Evolutionary conservation across 1,284 basidiomycete species (phyloP).

Genomic region (Sporisorium graminicola): DNA sequence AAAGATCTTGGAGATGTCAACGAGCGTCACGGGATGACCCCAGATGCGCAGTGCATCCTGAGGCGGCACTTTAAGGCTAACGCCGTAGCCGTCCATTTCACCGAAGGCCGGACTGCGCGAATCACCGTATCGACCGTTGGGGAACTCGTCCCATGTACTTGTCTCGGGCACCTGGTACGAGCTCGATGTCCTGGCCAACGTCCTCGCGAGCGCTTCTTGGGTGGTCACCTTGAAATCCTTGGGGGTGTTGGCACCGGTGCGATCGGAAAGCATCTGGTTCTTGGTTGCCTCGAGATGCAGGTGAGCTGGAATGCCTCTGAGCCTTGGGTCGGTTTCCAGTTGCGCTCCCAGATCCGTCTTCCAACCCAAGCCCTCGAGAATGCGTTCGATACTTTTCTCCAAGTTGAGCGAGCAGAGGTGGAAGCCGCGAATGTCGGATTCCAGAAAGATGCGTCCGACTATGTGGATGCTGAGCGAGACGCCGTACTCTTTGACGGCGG

Average conservation of each 20-base stretch:
- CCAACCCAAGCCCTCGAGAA: slow-evolving; percentile 74
- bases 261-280: slow-evolving; percentile 51
- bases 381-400: slow-evolving; percentile 92
- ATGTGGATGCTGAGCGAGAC: slow-evolving; percentile 75
- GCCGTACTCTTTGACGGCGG: slow-evolving; percentile 90
- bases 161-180: slow-evolving; percentile 50
- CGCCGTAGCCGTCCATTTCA: slow-evolving; percentile 68
- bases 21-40: slow-evolving; percentile 80
- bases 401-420: slow-evolving; percentile 98
- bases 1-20: slow-evolving; percentile 85
- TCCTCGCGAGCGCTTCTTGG: slow-evolving; percentile 42
- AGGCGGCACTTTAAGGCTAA: slow-evolving; percentile 70
- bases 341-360: slow-evolving; percentile 30
- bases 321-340: slow-evolving; percentile 13
- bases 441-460: slow-evolving; percentile 75
- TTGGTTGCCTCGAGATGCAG: slow-evolving; percentile 38
- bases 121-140: slow-evolving; percentile 68
- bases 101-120: slow-evolving; percentile 67
- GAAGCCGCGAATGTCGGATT: slow-evolving; percentile 81
- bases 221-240: slow-evolving; percentile 45
- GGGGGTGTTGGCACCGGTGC: slow-evolving; percentile 48
- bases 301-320: slow-evolving; percentile 25
- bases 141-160: slow-evolving; percentile 68
- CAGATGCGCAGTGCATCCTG: slow-evolving; percentile 80
- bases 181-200: slow-evolving; percentile 42